These are phyloP conservation scores for Porogramme epimiltina DNA, from an alignment of 1,284 basidiomycete species.

Conservation along the genomic window DNA sequence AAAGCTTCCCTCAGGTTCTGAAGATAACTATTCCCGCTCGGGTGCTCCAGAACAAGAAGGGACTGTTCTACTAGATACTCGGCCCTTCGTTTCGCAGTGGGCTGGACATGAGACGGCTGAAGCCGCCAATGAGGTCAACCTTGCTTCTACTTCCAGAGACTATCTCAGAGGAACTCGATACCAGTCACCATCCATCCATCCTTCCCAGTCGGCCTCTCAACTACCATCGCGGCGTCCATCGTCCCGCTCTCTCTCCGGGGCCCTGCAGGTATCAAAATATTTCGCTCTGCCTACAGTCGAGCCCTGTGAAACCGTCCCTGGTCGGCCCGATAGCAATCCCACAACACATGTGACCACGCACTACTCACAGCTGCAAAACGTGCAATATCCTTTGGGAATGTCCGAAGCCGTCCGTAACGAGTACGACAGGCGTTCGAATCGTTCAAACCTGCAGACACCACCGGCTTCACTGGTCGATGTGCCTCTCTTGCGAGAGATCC, in stretches of 20 bases:
- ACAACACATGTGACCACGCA: no score
- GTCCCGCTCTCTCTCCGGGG: neutral
- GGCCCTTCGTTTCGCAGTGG: constrained; percentile 13
- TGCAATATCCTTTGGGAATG: no score
- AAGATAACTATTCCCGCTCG: neutral
- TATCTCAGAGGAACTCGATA: constrained; percentile 4
- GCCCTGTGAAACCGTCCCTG: neutral
- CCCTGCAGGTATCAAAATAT: no score
- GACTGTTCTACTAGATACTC: constrained; percentile 32
- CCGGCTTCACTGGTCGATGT: no score
- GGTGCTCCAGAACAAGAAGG: constrained; percentile 7
- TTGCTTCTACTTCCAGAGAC: no score
- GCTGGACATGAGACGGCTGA: neutral
- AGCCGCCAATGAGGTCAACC: neutral
- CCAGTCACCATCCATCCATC: constrained; percentile 42
- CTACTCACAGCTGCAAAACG: no score
- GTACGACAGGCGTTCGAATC: no score
- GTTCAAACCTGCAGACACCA: no score
- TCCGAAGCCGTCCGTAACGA: no score
- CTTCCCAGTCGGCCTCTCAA: constrained; percentile 32
- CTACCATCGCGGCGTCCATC: constrained; percentile 2
- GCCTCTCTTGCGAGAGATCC: no score
- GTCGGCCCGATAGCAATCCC: no score
- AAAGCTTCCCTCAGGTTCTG: constrained; percentile 19
- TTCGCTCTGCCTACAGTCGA: no score